phyloP scores from a whole-genome alignment of 192 early-diverging fungal species.

The Phlyctochytrium bullatum region DNA sequence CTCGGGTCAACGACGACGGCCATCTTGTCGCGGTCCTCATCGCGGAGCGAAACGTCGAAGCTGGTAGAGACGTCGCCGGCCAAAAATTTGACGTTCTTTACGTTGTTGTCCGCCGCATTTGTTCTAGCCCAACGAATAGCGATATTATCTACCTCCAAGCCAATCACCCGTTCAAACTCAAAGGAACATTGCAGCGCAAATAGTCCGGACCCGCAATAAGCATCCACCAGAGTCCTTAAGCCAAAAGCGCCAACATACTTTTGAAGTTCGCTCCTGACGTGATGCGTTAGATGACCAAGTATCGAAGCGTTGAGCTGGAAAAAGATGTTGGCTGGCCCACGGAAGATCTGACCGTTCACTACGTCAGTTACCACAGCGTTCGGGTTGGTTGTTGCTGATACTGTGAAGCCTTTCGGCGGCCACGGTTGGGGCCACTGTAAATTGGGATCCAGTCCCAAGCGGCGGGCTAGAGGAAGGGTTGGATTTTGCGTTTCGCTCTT shows the following conservation, averaged over 20 bases:
- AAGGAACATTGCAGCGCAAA: constrained; percentile 64
- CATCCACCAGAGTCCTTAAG: constrained; percentile 59
- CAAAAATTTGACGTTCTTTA: constrained; percentile 54
- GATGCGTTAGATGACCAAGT: constrained; percentile 56
- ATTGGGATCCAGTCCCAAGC: background rate
- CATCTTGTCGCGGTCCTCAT: constrained; percentile 30
- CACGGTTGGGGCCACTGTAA: constrained; percentile 19
- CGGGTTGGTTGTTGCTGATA: constrained; percentile 1
- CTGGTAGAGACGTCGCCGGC: constrained; percentile 57
- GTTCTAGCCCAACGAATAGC: constrained; percentile 62
- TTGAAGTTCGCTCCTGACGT: constrained; percentile 62
- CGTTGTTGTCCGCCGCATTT: constrained; percentile 54
- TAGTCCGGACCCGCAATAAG: constrained; percentile 72
- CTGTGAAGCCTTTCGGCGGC: constrained; percentile 19
- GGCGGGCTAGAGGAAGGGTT: background rate
- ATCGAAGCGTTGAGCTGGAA: constrained; percentile 72
- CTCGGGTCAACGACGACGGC: constrained; percentile 75
- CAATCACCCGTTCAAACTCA: constrained; percentile 61
- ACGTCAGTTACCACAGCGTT: constrained; percentile 19
- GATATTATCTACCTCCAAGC: constrained; percentile 64
- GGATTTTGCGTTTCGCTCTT: background rate
- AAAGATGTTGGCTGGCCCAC: constrained; percentile 63
- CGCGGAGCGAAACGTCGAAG: constrained; percentile 44
- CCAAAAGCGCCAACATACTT: background rate
- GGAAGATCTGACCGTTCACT: constrained; percentile 48